A percentile compares a stretch with the other conserved stretches of the same genome.
phyloP scores from a whole-genome alignment of 345 rosid genomes.

The Populus euphratica region DNA sequence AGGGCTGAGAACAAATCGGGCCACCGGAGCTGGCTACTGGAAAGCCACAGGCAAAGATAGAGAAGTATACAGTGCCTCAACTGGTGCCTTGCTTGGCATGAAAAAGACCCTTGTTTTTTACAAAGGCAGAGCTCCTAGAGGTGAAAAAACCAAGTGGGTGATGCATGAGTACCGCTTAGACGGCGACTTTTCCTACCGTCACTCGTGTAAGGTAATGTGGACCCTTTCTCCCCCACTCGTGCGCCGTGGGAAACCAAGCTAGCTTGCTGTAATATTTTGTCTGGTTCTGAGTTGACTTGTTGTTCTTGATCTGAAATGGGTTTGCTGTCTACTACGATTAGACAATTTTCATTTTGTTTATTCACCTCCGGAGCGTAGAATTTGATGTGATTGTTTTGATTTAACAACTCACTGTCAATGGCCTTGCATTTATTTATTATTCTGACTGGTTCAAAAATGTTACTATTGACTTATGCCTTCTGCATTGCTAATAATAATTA shows the following conservation, averaged over 20 bases:
- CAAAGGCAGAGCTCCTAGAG: constrained; percentile 85
- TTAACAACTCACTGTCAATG: constrained; percentile 15
- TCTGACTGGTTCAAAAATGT: background rate
- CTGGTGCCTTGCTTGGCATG: constrained; percentile 71
- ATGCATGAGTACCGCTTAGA: constrained; percentile 94
- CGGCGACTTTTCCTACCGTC: constrained; percentile 69
- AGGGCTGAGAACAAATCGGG: constrained; percentile 80
- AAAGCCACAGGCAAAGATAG: constrained; percentile 89
- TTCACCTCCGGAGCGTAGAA: constrained; percentile 18
- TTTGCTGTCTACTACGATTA: background rate
- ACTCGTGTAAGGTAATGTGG: constrained; percentile 65
- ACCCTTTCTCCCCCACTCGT: constrained; percentile 5
- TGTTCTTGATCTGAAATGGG: background rate
- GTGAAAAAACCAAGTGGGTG: constrained; percentile 91
- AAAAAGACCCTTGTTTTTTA: constrained; percentile 85
- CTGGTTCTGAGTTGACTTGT: constrained; percentile 43
- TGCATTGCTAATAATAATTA: background rate
- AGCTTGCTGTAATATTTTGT: constrained; percentile 21
- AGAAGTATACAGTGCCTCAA: constrained; percentile 53
- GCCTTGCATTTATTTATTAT: background rate
- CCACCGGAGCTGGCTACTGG: constrained; percentile 90
- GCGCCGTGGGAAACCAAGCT: constrained; percentile 7
- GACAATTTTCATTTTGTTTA: constrained; percentile 9
- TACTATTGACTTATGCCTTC: background rate
- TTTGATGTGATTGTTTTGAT: constrained; percentile 52